Evolutionary conservation across 1,139 yeast species (phyloP), one percentile per base, ranked within the genome.

Genomic region (Kodamaea alishanica): DNA sequence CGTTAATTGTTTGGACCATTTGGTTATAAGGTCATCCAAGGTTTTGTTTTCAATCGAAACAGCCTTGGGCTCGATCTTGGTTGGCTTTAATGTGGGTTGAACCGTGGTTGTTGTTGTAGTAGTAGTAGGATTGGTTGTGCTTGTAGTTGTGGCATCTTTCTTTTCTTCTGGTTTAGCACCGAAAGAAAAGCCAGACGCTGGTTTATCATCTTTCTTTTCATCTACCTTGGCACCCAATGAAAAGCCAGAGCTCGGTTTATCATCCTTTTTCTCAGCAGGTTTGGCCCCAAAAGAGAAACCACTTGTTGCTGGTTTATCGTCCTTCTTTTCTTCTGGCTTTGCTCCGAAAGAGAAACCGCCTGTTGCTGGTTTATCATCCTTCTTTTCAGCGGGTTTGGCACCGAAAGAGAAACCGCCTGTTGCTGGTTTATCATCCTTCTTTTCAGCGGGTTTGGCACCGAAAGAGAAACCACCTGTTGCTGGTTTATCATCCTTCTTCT

Each of bases 1-100:
- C 4, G 90, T 73, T 44, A 92, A 66, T 51, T 94, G 95, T 42
- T 80, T 79, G 1, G 97, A 85, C 99, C 98, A 94, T 61, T 85
- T 89, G 26, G 89, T 78, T 37, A 94, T 85, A 47, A 92, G 75
- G 58, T 92, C 98, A 54, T 92, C 98, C 58, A 94, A 70, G 1
- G 96, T 88, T 58, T 88, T 88, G 64, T 92, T 92, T 52, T 86
- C 89, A 36, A 94, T 74, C 7, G 95, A 84, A 3, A 88, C 78
- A 24, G 89, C 85, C 37, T 78, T 73, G 10, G 88, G 82, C 48
- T 78, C 80, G 22, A 81, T 72, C 35, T 69, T 73, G 30, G 75
- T 70, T 23, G 71, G 73, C 52, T 66, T 75, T 54, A 48, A 65
- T 33, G 50, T 59, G 22, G 66, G 63, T 36, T 54, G 60, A 8